These are phyloP conservation scores for Candida rishiriensis DNA, from an alignment of 805 yeast species.

Conservation along the genomic window DNA sequence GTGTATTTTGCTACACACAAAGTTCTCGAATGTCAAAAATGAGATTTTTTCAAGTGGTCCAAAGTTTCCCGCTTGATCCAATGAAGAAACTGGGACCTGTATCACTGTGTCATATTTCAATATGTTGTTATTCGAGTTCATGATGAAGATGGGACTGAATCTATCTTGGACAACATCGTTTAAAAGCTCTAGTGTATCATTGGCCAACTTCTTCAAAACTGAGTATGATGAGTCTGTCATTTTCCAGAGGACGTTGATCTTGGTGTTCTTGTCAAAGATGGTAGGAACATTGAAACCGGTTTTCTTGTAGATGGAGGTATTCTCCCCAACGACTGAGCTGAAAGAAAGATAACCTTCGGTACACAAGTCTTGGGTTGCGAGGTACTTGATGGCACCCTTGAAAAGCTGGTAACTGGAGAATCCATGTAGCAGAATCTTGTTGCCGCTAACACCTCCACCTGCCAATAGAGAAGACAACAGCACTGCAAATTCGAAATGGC, in stretches of 20 bases:
- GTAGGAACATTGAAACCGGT: slow-evolving; percentile 73
- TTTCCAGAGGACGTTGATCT: slow-evolving; percentile 76
- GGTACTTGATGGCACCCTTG: slow-evolving; percentile 77
- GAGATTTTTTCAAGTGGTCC: slow-evolving; percentile 71
- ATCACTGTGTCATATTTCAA: slow-evolving; percentile 66
- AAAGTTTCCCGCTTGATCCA: slow-evolving; percentile 40
- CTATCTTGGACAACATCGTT: slow-evolving; percentile 81
- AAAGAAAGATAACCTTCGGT: slow-evolving; percentile 63
- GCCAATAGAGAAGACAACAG: slow-evolving; percentile 75
- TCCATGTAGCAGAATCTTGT: slow-evolving; percentile 75
- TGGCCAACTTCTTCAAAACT: slow-evolving; percentile 60
- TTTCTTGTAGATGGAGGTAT: slow-evolving; percentile 39
- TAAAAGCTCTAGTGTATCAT: slow-evolving; percentile 59
- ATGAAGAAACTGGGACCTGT: slow-evolving; percentile 44
- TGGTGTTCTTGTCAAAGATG: slow-evolving; percentile 68
- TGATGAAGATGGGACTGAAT: slow-evolving; percentile 72
- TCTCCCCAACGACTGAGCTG: slow-evolving; percentile 49
- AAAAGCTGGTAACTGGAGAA: slow-evolving; percentile 91
- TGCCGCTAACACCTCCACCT: slow-evolving; percentile 78
- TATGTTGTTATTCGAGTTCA: slow-evolving; percentile 46
- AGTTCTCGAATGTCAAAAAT: slow-evolving; percentile 65
- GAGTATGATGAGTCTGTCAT: slow-evolving; percentile 67
- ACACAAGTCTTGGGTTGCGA: slow-evolving; percentile 75
- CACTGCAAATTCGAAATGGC: slow-evolving; percentile 83
- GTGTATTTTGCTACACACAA: slow-evolving; percentile 55